Conservation (phyloP, 306 rosid species). For the Carpinus fangiana region DNA sequence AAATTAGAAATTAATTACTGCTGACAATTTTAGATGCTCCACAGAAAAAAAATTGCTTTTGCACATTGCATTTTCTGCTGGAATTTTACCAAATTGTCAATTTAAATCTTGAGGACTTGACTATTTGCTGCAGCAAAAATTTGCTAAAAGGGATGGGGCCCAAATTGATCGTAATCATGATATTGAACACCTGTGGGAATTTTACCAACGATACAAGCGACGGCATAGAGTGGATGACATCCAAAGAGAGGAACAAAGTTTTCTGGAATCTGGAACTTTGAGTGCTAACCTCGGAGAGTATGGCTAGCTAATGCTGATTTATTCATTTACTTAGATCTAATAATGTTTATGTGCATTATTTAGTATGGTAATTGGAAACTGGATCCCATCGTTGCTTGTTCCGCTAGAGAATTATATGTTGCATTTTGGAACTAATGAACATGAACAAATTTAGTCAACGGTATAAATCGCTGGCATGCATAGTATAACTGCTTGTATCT, state of each 20-base stretch:
- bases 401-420: background rate
- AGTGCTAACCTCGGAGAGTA: slow-evolving; percentile 83
- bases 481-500: slow-evolving; percentile 17
- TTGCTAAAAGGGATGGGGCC: slow-evolving; percentile 75
- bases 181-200: slow-evolving; percentile 80
- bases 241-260: slow-evolving; percentile 70
- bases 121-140: slow-evolving; percentile 71
- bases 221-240: slow-evolving; percentile 78
- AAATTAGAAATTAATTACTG: slow-evolving; percentile 4
- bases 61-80: background rate
- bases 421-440: slow-evolving; percentile 7
- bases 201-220: slow-evolving; percentile 72
- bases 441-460: slow-evolving; percentile 7
- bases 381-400: background rate
- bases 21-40: background rate
- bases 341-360: slow-evolving; percentile 15
- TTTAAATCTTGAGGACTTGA: slow-evolving; percentile 10
- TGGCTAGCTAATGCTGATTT: slow-evolving; percentile 28
- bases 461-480: slow-evolving; percentile 18
- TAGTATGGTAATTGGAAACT: background rate
- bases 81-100: background rate
- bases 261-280: slow-evolving; percentile 82
- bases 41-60: background rate
- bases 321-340: background rate
- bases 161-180: slow-evolving; percentile 80